Evolutionary conservation across 768 basidiomycete genomes (phyloP).

Genomic region (Calocybe gangraenosa): DNA sequence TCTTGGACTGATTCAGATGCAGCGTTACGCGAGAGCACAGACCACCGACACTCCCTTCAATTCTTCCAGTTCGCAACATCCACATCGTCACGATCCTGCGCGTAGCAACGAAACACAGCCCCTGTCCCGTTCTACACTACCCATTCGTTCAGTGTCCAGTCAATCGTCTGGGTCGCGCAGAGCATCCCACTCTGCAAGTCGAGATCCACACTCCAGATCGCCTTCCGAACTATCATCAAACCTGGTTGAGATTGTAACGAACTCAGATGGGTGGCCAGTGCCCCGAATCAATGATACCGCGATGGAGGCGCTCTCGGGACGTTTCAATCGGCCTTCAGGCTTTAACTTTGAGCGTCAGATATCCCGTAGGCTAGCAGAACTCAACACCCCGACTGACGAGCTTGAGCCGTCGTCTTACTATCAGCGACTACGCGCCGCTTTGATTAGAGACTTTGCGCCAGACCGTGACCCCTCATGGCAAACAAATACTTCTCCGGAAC

Average conservation of each 20-base stretch:
- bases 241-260: not conserved
- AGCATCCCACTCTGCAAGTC: not conserved
- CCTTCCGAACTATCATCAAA: not conserved
- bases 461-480: not conserved
- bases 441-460: constrained; percentile 1
- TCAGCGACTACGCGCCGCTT: not conserved
- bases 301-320: constrained; percentile 10
- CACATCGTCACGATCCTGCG: too few relatives aligned
- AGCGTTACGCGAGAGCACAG: constrained; percentile 4
- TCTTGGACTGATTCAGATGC: constrained; percentile 26
- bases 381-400: not conserved
- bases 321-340: not conserved
- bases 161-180: not conserved
- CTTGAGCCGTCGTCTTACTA: not conserved
- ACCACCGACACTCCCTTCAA: not conserved
- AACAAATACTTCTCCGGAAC: not conserved
- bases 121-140: not conserved
- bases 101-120: not conserved
- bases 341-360: not conserved
- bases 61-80: too few relatives aligned
- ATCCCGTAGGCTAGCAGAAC: not conserved
- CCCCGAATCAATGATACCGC: not conserved
- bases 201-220: not conserved
- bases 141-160: not conserved
- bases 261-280: constrained; percentile 4